Evolutionary conservation across 495 filamentous ascomycete species (phyloP), one percentile per base, ranked within the genome.

Genomic region (Penicillium antarcticum): DNA sequence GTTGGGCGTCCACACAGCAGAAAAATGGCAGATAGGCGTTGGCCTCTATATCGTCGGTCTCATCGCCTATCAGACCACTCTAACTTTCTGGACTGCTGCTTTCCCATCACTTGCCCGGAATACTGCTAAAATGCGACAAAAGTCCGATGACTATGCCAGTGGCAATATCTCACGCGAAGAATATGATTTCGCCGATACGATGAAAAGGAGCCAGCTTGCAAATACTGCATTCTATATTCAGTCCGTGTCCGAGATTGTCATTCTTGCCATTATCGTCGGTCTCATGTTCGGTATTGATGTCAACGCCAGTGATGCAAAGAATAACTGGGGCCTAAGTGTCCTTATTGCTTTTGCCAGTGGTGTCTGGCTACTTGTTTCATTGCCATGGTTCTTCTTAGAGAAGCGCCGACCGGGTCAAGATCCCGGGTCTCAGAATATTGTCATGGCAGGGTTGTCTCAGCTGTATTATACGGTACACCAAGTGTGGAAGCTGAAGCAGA

Each of bases 21-120:
- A 76, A 12, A 69, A 81, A 63, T 85, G 81, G 82, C 64, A 77
- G 42, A 63, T 77, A 40, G 83, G 72, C 1, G 69, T 79, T 1
- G 83, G 76, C 8, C 53, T 86, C 17, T 85, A 85, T 54, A 83
- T 86, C 51, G 73, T 85, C 23, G 82, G 82, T 11, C 53, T 86
- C 41, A 84, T 86, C 55, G 80, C 81, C 29, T 85, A 85, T 57
- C 83, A 86, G 64, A 84, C 82, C 0, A 82, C 79, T 1, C 67
- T 86, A 43, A 85, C 83, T 12, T 87, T 85, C 62, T 87, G 82
- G 83, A 84, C 82, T 4, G 81, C 83, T 0, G 80, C 83, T 1
- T 87, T 87, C 53, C 83, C 83, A n/a, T 73, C 78, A 0, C 69
- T 87, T 11, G 82, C 82, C 5, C 64, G 83, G 10, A 85, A 86